Conservation (phyloP, 73 alveolate species). For the Effrenium voratum region DNA sequence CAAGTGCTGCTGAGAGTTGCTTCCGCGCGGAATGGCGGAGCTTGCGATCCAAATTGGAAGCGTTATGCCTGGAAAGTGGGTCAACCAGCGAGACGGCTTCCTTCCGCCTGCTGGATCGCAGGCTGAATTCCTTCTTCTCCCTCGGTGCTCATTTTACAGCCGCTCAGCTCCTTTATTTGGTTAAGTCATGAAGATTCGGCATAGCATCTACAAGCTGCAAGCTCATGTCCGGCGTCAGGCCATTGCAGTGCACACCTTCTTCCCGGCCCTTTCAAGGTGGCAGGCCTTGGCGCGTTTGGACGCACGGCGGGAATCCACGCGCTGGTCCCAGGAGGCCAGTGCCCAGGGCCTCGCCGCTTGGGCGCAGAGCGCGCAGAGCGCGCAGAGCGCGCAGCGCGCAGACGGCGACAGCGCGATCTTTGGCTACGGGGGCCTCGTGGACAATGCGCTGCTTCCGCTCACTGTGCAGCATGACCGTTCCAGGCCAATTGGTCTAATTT, state of each 20-base stretch:
- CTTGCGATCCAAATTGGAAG: neutral
- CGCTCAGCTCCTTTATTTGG: too few species aligned
- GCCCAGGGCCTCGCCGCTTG: slow-evolving; percentile 58
- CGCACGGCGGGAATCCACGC: neutral
- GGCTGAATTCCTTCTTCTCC: slow-evolving; percentile 21
- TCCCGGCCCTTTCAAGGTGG: slow-evolving; percentile 8
- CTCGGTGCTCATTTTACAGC: slow-evolving; percentile 12
- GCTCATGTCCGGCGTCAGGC: too few species aligned
- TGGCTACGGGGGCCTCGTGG: slow-evolving; percentile 30
- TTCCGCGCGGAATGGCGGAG: slow-evolving; percentile 9
- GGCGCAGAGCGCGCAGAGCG: neutral
- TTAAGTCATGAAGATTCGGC: too few species aligned
- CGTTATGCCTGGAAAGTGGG: neutral
- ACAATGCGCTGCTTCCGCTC: slow-evolving; percentile 16
- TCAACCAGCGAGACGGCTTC: slow-evolving; percentile 14
- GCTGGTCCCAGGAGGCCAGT: slow-evolving; percentile 55
- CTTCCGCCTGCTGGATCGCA: neutral
- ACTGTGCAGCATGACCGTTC: slow-evolving; percentile 80
- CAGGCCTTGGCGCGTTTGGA: neutral
- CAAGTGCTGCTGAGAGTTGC: neutral
- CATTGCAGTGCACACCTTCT: neutral
- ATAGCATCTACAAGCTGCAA: too few species aligned
- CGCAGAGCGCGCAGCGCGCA: neutral
- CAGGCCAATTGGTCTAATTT: too few species aligned
- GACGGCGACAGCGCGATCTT: neutral